Evolutionary conservation across 495 filamentous ascomycete genomes (phyloP), one percentile per base, ranked within the genome.

Genomic region (Cercophora sp.): DNA sequence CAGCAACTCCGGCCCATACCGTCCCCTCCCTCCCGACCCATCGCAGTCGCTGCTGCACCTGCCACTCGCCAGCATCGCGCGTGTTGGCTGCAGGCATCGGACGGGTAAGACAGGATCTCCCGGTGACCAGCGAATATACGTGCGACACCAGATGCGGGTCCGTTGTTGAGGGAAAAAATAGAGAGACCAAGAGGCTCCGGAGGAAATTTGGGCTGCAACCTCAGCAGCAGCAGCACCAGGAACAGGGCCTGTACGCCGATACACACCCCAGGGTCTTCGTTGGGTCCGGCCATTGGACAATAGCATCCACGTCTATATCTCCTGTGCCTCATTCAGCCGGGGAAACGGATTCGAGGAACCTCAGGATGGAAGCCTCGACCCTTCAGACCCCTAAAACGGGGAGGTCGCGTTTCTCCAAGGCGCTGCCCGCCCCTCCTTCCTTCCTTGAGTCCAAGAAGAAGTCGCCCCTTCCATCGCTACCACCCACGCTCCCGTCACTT

Each of bases 371-470:
- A 35, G 45, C 55, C 22, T 31, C 64, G 40, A 54, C 52, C 46
- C 44, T 68, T 27, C 52, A 58, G 59, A 60, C 58, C 58, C 63
- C 63, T 46, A 65, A 60, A 50, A 54, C 58, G 1, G 62, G 64
- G 36, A 43, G 60, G 48, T 69, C 66, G 48, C 66, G 65, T 23
- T 69, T 64, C 55, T 69, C 66, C 25, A 69, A 69, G 56, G 66
- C 65, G 1, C 60, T 67, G 26, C 66, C 64, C 20, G 55, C 59
- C 16, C 63, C 63, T 61, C 59, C 66, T 53, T 52, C 61, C 36
- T 48, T 62, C 26, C 44, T 56, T 22, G 26, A 36, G 18, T 45
- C 36, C n/a, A 55, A 36, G 8, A 43, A 41, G 11, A 52, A 58
- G 22, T 51, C 41, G 40, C 25, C 11, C 32, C 32, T 48, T 26